Evolutionary conservation across 768 basidiomycete genomes (phyloP).

Genomic region (Clathrus columnatus): DNA sequence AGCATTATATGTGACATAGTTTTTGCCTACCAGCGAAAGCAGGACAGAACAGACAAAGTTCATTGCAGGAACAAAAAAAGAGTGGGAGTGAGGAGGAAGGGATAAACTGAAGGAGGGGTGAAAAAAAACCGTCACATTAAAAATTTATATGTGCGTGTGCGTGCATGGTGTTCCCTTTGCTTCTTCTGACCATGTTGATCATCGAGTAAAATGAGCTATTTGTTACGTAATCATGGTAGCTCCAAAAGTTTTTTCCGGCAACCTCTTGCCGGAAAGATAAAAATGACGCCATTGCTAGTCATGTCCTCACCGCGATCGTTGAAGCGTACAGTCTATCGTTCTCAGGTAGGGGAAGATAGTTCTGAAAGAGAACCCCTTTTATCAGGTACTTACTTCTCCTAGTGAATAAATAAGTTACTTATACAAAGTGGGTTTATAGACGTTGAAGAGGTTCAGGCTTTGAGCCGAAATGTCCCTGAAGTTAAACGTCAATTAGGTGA

Average conservation of each 20-base stretch:
- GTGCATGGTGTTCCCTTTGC: background rate
- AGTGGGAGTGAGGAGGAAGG: background rate
- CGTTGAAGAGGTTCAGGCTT: background rate
- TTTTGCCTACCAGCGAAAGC: background rate
- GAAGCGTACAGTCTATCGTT: background rate
- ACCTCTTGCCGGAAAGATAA: too few relatives aligned
- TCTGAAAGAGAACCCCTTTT: background rate
- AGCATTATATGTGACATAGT: background rate
- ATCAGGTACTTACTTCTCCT: too few relatives aligned
- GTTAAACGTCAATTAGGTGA: slow-evolving; percentile 44
- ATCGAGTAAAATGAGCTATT: background rate
- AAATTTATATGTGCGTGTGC: background rate
- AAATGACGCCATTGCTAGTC: background rate
- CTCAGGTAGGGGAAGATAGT: background rate
- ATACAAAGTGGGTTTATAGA: too few relatives aligned
- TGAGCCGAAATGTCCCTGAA: slow-evolving; percentile 32
- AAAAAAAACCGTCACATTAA: background rate
- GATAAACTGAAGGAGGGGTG: background rate
- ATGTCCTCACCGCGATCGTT: background rate
- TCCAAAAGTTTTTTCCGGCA: too few relatives aligned
- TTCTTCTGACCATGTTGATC: background rate
- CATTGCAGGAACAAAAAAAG: background rate
- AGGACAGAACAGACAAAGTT: background rate
- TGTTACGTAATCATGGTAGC: background rate
- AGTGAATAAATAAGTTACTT: too few relatives aligned